Conservation (phyloP, 176 grass and related monocot species). For the Avena insularis region DNA sequence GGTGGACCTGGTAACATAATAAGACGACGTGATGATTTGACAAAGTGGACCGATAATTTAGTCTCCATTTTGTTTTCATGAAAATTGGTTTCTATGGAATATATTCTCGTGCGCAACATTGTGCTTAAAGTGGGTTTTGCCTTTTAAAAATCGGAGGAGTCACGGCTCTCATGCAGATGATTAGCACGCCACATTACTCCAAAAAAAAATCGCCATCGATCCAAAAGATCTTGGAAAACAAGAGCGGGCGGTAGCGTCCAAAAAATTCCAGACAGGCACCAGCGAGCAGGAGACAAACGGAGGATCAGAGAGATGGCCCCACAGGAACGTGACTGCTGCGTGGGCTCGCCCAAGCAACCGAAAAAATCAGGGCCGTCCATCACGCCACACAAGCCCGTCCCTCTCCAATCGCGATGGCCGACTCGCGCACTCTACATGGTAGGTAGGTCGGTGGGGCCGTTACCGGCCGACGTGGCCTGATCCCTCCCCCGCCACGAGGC, state of each 20-base stretch:
- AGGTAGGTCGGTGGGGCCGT: neutral
- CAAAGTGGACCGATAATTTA: no score
- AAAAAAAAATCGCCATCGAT: neutral
- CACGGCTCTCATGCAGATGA: neutral
- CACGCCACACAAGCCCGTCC: neutral
- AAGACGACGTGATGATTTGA: no score
- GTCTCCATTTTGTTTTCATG: no score
- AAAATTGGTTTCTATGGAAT: neutral
- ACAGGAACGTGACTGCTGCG: neutral
- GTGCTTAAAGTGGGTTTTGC: neutral
- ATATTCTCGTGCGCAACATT: neutral
- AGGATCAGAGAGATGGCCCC: neutral
- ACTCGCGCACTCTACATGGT: neutral
- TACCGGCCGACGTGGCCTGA: neutral
- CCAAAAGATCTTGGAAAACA: neutral
- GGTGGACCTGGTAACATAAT: no score
- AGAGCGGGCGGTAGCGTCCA: neutral
- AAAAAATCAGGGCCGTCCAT: neutral
- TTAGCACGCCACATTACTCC: neutral
- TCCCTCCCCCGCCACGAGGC: conserved; percentile 9
- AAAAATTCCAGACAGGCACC: neutral
- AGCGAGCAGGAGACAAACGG: neutral
- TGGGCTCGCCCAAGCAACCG: neutral
- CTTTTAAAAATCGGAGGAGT: neutral
- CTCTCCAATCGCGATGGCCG: neutral